Conservation (phyloP, 352 stramenopile species). For the Phytophthora foliorum region DNA sequence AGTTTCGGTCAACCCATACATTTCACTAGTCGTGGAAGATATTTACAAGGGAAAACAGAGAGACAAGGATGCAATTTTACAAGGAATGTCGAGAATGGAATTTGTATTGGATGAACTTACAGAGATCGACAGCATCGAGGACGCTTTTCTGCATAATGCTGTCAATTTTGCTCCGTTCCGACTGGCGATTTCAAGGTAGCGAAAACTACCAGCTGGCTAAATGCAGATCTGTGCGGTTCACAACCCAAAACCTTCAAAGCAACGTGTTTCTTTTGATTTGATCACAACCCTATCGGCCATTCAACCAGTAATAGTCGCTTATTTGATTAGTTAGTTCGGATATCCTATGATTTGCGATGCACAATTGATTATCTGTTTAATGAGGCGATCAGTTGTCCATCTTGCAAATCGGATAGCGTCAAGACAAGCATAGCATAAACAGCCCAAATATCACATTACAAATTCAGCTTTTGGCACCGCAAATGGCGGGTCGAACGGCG, state of each 20-base stretch:
- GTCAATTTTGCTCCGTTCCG: not conserved
- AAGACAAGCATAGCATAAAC: too few relatives aligned
- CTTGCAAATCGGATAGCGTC: not conserved
- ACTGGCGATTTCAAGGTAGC: not conserved
- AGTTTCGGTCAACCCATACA: too few relatives aligned
- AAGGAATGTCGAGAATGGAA: too few relatives aligned
- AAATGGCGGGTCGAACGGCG: not conserved
- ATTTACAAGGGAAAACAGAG: too few relatives aligned
- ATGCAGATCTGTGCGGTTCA: not conserved
- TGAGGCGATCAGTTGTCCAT: not conserved
- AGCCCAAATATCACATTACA: not conserved
- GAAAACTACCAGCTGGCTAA: not conserved
- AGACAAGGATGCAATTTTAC: too few relatives aligned
- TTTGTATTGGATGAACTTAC: too few relatives aligned
- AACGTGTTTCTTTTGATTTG: not conserved
- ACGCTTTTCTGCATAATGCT: not conserved
- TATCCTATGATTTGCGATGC: too few relatives aligned
- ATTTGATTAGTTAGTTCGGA: not conserved
- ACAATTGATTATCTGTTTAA: too few relatives aligned
- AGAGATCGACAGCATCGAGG: not conserved
- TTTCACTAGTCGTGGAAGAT: too few relatives aligned
- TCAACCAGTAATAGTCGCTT: not conserved
- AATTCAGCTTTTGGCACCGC: not conserved
- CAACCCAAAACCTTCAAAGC: not conserved
- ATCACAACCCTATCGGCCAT: not conserved